Evolutionary conservation across 2,329 filamentous ascomycete genomes (phyloP).

Genomic region (Pleoardoris graminearum): DNA sequence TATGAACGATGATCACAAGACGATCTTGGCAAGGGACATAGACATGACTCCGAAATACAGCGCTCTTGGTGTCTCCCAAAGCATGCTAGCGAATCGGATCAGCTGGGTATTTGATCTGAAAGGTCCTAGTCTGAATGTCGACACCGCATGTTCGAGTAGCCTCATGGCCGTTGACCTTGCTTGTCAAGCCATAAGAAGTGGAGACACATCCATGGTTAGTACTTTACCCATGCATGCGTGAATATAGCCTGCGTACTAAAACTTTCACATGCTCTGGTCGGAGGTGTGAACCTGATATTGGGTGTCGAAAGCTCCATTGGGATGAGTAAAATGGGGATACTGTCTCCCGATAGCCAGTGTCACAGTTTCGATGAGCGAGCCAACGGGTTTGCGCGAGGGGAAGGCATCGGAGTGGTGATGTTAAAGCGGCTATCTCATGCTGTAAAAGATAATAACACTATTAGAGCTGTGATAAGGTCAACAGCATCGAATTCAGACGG

Average conservation of each 20-base stretch:
- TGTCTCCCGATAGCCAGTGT: conserved; percentile 38
- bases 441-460: conserved; percentile 27
- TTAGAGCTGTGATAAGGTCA: conserved; percentile 32
- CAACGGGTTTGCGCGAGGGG: conserved; percentile 67
- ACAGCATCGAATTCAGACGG: conserved; percentile 29
- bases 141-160: conserved; percentile 33
- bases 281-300: conserved; percentile 8
- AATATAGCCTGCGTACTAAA: not conserved
- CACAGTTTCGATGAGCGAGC: conserved; percentile 55
- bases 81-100: conserved; percentile 19
- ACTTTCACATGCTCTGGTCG: not conserved
- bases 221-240: not conserved
- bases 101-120: conserved; percentile 31
- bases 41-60: conserved; percentile 17
- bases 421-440: conserved; percentile 26
- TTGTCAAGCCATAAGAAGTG: conserved; percentile 17
- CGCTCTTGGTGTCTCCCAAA: conserved; percentile 2
- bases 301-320: conserved; percentile 14
- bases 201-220: conserved; percentile 17
- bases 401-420: conserved; percentile 53
- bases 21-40: conserved; percentile 7
- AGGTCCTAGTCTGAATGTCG: conserved; percentile 28
- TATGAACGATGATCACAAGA: conserved; percentile 16
- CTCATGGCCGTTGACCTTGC: conserved; percentile 27
- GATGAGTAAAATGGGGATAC: conserved; percentile 20